Base-by-base conservation (phyloP, 2,329 filamentous ascomycete species). In the Penicillium hesseltinei region DNA sequence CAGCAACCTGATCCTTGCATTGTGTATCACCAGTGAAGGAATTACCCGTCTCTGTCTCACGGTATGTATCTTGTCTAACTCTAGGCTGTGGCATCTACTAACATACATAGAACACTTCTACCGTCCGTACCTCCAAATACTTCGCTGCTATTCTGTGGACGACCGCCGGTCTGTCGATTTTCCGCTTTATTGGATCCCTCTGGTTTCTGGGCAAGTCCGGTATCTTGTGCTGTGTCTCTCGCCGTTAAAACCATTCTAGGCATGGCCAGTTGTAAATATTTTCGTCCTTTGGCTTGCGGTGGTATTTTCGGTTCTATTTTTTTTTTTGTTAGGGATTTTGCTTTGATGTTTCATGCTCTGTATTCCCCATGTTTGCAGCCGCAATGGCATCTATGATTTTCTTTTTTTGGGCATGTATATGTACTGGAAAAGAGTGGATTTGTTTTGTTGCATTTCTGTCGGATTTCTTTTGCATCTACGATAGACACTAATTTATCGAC, bases 161-260 rank as follows among this genome's bases (percentile, higher is more conserved):
- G 39, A 97, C 92, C 4, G 92, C 92, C 35, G 83, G 83, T 48
- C 80, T 97, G 65, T 90, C 91, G 3, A 71, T 96, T 51, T 79
- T 97, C 74, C 90, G 93, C 65, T 97, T 97, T 82, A 80, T 90
- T 59, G 93, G 93, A 64, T 96, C 93, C 78, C 72, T 84, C 67
- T 96, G 90, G 90, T 97, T 97, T 88, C 80, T 97, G 67, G 91
- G 91, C 73, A 90, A 87, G 80, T 94, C 91, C 51, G 93, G 93
- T 75, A 86, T 97, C 77, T 89, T 96, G 84, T 96, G 91, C 86
- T 96, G 92, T 82, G 94, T 97, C 75, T 86, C 89, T 62, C 87
- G 89, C 73, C 84, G 88, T 75, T 92, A 71, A 71, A 58, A 56
- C 1, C 2, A 25, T 19, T n/a, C 19, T 27, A 9, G 43, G 31